A percentile compares a stretch with the other conserved stretches of the same genome.
phyloP scores from a whole-genome alignment of 1,284 basidiomycete genomes.

The Vanrija pseudolonga region DNA sequence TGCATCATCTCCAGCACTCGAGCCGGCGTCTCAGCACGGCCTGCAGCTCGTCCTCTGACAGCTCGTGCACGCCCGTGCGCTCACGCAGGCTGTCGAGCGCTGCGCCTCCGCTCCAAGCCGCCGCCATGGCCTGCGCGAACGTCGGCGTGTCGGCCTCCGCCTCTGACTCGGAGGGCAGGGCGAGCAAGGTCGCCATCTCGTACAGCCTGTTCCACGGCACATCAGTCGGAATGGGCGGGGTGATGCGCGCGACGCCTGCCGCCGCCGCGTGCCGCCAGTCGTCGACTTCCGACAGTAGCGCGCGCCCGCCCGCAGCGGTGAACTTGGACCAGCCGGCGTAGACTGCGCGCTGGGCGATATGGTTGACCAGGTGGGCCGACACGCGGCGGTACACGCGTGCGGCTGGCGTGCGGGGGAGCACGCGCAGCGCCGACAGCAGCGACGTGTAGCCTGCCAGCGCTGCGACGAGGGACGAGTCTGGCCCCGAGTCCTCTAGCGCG shows the following conservation, averaged over 20 bases:
- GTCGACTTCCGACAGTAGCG: constrained; percentile 64
- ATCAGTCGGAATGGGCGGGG: constrained; percentile 54
- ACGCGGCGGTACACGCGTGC: constrained; percentile 67
- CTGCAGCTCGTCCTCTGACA: constrained; percentile 31
- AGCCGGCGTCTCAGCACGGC: constrained; percentile 39
- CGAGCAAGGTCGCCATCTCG: constrained; percentile 64
- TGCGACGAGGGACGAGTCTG: constrained; percentile 62
- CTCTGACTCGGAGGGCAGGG: constrained; percentile 53
- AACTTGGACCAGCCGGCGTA: constrained; percentile 66
- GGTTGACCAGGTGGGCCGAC: constrained; percentile 62
- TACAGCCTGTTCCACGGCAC: constrained; percentile 68
- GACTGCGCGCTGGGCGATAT: constrained; percentile 76
- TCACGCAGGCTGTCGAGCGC: constrained; percentile 63
- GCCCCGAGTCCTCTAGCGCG: constrained; percentile 37
- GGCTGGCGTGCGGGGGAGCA: constrained; percentile 58
- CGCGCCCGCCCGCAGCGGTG: constrained; percentile 56
- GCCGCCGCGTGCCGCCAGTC: constrained; percentile 71
- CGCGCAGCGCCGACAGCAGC: constrained; percentile 60
- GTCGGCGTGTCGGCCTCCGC: constrained; percentile 57
- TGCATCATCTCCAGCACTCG: constrained; percentile 41
- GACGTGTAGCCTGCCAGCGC: constrained; percentile 69
- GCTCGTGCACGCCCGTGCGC: constrained; percentile 35
- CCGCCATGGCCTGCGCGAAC: constrained; percentile 74
- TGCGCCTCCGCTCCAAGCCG: constrained; percentile 69
- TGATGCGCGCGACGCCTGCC: constrained; percentile 23